Base-by-base conservation (phyloP, 495 filamentous ascomycete genomes). In the Aspergillus bertholletiae region DNA sequence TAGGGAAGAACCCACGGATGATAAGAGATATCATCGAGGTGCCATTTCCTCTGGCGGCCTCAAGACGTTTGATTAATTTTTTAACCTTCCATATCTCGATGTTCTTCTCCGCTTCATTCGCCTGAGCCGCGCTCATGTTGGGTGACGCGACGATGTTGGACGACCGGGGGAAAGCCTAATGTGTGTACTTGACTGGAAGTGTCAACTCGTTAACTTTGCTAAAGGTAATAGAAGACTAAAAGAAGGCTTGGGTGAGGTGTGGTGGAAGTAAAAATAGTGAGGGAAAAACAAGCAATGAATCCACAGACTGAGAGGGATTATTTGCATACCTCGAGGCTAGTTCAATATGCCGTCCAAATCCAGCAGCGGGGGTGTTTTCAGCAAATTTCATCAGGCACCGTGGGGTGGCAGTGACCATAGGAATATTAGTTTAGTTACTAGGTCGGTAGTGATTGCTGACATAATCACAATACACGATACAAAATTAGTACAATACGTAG, bases 21-120 rank as follows among this genome's bases (percentile, higher is more conserved):
- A 98, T 97, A 61, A 98, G 83, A 30, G 93, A 97, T 70, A 98
- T 98, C 94, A 97, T 97, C 72, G 86, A 90, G 55, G 92, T 97
- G 76, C 92, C 92, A 80, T 97, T 97, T 70, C 92, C 92, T 62
- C 92, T 77, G 44, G 92, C 92, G 51, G 88, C 87, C 72, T 96
- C 93, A 61, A 96, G 87, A 51, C 92, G 87, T 77, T 96, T 96
- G 74, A 96, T 94, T 60, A 96, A 77, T 78, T 98, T 97, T 82
- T 98, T 98, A 57, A 98, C 86, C 79, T 90, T 88, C 85, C 85
- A 87, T 74, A 88, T 82, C 65, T 82, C 79, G 54, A 95, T 91
- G 71, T 97, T 98, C 83, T 97, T 97, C 80, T 98, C 94, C 40
- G 91, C 92, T 71, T 97, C 95, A 76, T 86, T 93, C 58, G 83